A percentile compares a stretch with the other conserved stretches of the same genome.
Evolutionary conservation across 2,329 filamentous ascomycete genomes (phyloP).

Genomic region (Sporothrix humicola): DNA sequence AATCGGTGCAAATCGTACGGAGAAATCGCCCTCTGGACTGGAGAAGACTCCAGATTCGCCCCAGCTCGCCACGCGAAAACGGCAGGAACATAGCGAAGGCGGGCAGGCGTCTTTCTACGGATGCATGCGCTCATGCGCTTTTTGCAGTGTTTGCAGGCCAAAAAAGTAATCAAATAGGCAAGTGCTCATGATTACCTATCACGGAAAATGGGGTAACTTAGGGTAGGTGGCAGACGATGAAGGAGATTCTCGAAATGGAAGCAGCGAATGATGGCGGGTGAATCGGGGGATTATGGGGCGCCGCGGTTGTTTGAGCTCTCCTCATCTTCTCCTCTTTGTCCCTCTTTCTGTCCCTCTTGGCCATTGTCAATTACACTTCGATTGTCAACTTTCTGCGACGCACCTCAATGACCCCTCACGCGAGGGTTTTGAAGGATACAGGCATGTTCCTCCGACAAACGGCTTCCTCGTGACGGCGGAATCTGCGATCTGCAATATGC

Average conservation of each 20-base stretch:
- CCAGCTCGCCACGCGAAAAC: constrained; percentile 12
- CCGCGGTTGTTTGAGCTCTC: constrained; percentile 6
- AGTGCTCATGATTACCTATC: background rate
- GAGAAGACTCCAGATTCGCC: background rate
- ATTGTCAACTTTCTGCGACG: background rate
- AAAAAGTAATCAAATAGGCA: background rate
- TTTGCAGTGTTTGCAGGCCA: too few species aligned
- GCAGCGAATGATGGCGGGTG: constrained; percentile 3
- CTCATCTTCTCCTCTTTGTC: background rate
- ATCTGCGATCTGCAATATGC: background rate
- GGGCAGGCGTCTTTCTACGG: background rate
- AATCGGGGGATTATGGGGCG: background rate
- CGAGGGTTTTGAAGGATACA: background rate
- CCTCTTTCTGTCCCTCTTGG: constrained; percentile 4
- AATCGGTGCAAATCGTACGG: background rate
- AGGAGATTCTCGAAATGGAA: constrained; percentile 7
- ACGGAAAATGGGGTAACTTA: background rate
- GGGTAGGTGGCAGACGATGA: background rate
- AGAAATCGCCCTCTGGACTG: constrained; percentile 13
- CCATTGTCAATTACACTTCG: background rate
- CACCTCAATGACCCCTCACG: background rate
- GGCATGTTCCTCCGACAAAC: too few species aligned
- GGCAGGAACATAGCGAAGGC: constrained; percentile 30
- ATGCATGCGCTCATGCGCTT: background rate
- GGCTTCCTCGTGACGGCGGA: too few species aligned